Evolutionary conservation across 2,329 filamentous ascomycete genomes (phyloP), one percentile per base, ranked within the genome.

Genomic region (Arthrobotrys pseudoclavata): DNA sequence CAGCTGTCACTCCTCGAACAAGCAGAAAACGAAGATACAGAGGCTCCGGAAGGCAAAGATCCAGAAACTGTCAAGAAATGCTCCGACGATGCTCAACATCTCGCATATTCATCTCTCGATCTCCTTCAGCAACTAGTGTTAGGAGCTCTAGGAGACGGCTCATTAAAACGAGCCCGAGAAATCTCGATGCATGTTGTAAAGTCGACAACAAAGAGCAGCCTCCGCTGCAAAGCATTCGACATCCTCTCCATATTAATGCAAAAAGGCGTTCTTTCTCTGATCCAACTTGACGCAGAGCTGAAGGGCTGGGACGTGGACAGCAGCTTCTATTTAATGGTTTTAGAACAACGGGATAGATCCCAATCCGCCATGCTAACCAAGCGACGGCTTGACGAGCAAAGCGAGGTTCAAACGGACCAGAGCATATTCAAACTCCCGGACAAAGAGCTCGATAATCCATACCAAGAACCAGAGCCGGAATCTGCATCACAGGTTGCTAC

Each of bases 1-100:
- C 69, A 72, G 37, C 48, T 79, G 26, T 37, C 57, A 15, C 53
- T 71, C 10, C 63, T 79, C 18, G 75, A 74, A 37, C 61, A 79
- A 66, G 69, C 69, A 6, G 67, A 77, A 40, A 67, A 47, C 20
- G 75, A 79, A 52, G 69, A 79, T 61, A 48, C 31, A 6, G 64
- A 74, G 89, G 29, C 26, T 3, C 12, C 57, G 7, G 75, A 72
- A 48, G 68, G 66, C 50, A 77, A 53, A 13, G 62, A 71, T 26
- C 67, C 74, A 15, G 74, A 71, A 34, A 64, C 61, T 62, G 74
- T 63, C 34, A 77, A 57, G 45, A 77, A 77, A 31, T 71, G 48
- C 12, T 77, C 74, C 9, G 74, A 71, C 24, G 67, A 77, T 31
- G 74, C 74, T 9, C 74, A 77, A 50, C 74, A 77, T 71, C 74